Conservation (phyloP, 2,329 filamentous ascomycete genomes). For the Penicillium occitanis region DNA sequence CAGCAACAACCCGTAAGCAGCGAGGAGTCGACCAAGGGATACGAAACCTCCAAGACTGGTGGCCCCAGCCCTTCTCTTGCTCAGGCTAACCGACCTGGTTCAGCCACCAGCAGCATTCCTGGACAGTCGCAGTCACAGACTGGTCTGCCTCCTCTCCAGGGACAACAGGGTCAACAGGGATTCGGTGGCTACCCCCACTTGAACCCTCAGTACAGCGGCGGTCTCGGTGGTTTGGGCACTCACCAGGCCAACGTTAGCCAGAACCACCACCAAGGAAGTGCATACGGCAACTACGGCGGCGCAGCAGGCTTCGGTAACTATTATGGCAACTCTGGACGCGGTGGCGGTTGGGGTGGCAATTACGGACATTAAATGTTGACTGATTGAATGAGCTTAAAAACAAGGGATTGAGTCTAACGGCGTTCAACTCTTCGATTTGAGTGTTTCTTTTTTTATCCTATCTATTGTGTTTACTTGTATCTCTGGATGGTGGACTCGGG, state of each 20-base stretch:
- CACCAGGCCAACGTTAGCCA: slow-evolving; percentile 45
- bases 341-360: slow-evolving; percentile 50
- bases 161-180: slow-evolving; percentile 54
- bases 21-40: slow-evolving; percentile 59
- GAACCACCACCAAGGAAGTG: slow-evolving; percentile 41
- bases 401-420: slow-evolving; percentile 25
- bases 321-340: slow-evolving; percentile 45
- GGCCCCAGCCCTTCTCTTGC: slow-evolving; percentile 62
- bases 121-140: slow-evolving; percentile 53
- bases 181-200: slow-evolving; percentile 59
- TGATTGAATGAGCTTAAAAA: slow-evolving; percentile 7
- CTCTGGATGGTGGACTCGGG: slow-evolving; percentile 17
- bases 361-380: slow-evolving; percentile 43
- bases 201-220: slow-evolving; percentile 55
- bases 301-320: slow-evolving; percentile 44
- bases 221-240: slow-evolving; percentile 43
- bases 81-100: slow-evolving; percentile 63
- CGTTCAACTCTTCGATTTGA: slow-evolving; percentile 24
- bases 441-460: slow-evolving; percentile 22
- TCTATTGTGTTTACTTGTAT: slow-evolving; percentile 17
- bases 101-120: slow-evolving; percentile 59
- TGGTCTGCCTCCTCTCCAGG: slow-evolving; percentile 56
- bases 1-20: slow-evolving; percentile 49
- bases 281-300: slow-evolving; percentile 44
- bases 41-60: slow-evolving; percentile 56